Evolutionary conservation across 179 eudicot species (phyloP), one percentile per base, ranked within the genome.

Genomic region (Silene coronaria): DNA sequence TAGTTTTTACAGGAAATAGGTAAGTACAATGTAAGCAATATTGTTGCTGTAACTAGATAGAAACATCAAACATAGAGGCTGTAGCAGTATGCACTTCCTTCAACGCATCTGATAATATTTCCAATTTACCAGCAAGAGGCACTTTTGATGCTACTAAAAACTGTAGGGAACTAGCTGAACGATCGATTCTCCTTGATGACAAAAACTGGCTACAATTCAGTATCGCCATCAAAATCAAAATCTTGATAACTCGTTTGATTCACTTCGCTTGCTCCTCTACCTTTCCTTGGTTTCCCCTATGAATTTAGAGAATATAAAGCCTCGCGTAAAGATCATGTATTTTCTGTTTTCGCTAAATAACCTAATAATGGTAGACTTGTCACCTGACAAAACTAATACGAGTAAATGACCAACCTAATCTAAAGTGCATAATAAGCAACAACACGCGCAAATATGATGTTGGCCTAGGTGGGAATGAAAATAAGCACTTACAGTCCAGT

Each of bases 201-300:
- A 11, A n/a, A 61, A 21, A 55, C 28, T 24, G 21, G 55, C 77
- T 76, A 82, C 78, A 82, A 23, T 42, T 85, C 94, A 28, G 91
- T 83, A 70, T 93, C 98, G 74, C 91, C 96, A 77, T 93, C 97
- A 78, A 90, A 93, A 85, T 93, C 97, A 38, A 84, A 91, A 82
- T 93, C 98, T 22, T 87, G 92, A 84, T 91, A 92, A 59, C 86
- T 83, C 85, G 97, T 82, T 84, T 86, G 76, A 80, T 78, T 84
- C 96, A 86, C 85, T 88, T 93, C 68, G 88, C 97, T 85, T 14
- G 87, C 96, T 14, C 88, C 91, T 82, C 98, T 89, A 22, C 98
- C 97, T 81, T 82, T 90, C 89, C 81, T 93, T 11, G 91, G 93
- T 80, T 93, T 91, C 97, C 98, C 77, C 98, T 93, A 79, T 57